Conservation (phyloP, 1,139 yeast species). For the Suhomyces maxii region DNA sequence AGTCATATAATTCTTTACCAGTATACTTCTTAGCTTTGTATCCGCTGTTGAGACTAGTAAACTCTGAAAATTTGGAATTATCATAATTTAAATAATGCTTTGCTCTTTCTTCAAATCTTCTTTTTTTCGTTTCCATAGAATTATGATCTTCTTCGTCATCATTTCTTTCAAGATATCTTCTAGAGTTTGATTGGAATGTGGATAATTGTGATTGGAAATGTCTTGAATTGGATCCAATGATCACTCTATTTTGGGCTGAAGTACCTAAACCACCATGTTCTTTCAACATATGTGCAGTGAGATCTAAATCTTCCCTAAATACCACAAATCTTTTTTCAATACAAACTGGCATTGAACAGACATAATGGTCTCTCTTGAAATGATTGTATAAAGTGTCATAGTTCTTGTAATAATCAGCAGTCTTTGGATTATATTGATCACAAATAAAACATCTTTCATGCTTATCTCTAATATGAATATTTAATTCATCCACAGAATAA, state of each 20-base stretch:
- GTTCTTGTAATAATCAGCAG: conserved; percentile 76
- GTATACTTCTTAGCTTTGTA: conserved; percentile 49
- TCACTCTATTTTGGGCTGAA: conserved; percentile 43
- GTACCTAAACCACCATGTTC: conserved; percentile 66
- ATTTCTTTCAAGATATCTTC: conserved; percentile 14
- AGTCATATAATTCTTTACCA: conserved; percentile 48
- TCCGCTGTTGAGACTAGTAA: conserved; percentile 49
- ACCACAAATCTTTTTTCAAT: conserved; percentile 90
- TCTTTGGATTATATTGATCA: conserved; percentile 63
- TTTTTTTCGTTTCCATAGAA: conserved; percentile 52
- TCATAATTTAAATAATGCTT: conserved; percentile 69
- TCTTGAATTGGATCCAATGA: conserved; percentile 43
- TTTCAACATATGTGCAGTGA: conserved; percentile 83
- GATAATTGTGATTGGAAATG: conserved; percentile 70
- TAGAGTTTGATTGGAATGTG: conserved; percentile 42
- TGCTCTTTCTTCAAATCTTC: conserved; percentile 82
- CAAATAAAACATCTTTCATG: conserved; percentile 94
- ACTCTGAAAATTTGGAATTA: conserved; percentile 45
- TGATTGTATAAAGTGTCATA: conserved; percentile 75
- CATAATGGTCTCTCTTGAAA: conserved; percentile 70
- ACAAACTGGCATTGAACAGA: conserved; percentile 81
- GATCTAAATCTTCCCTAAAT: conserved; percentile 80
- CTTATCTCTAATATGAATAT: conserved; percentile 73
- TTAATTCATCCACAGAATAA: conserved; percentile 87
- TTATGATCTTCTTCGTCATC: conserved; percentile 35